Conservation (phyloP, 805 yeast genomes). For the baker's yeast (Saccharomyces cerevisiae) region DNA sequence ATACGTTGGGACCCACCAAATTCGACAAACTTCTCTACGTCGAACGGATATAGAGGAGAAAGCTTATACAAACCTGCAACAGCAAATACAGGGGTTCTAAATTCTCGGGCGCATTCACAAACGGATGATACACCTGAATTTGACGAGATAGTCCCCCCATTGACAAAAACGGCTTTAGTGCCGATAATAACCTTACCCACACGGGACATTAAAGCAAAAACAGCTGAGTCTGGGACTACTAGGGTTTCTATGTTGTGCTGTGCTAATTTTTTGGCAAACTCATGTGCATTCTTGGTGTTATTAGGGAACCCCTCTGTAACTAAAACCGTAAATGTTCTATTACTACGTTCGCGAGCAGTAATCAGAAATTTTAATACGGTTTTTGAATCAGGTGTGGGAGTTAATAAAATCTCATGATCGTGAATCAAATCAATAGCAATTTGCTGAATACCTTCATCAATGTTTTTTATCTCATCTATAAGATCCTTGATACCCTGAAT, state of each 20-base stretch:
- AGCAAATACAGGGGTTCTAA: constrained; percentile 91
- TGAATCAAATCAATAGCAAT: constrained; percentile 91
- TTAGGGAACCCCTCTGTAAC: constrained; percentile 92
- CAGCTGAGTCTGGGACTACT: constrained; percentile 86
- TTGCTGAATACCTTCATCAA: constrained; percentile 83
- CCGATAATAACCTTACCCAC: constrained; percentile 95
- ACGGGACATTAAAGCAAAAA: constrained; percentile 91
- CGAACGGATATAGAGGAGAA: constrained; percentile 87
- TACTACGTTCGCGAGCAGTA: constrained; percentile 63
- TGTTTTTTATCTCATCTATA: constrained; percentile 81
- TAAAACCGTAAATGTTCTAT: constrained; percentile 84
- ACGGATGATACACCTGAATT: constrained; percentile 88
- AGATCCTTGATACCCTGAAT: constrained; percentile 90
- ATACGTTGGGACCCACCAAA: constrained; percentile 66
- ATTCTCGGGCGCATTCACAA: constrained; percentile 92
- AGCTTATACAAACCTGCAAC: constrained; percentile 91
- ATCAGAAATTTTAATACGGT: constrained; percentile 82
- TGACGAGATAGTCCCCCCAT: constrained; percentile 87
- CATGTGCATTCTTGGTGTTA: constrained; percentile 66
- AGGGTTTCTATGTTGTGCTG: constrained; percentile 84
- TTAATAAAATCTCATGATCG: constrained; percentile 70
- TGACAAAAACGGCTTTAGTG: constrained; percentile 85
- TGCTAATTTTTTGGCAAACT: constrained; percentile 70
- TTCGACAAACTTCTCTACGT: constrained; percentile 73
- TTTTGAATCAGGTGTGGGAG: constrained; percentile 91